Percentiles rank a stretch among this genome's conserved stretches.
These are phyloP conservation scores for Orbilia oligospora DNA, from an alignment of 2,329 filamentous ascomycete species.

Conservation along the genomic window DNA sequence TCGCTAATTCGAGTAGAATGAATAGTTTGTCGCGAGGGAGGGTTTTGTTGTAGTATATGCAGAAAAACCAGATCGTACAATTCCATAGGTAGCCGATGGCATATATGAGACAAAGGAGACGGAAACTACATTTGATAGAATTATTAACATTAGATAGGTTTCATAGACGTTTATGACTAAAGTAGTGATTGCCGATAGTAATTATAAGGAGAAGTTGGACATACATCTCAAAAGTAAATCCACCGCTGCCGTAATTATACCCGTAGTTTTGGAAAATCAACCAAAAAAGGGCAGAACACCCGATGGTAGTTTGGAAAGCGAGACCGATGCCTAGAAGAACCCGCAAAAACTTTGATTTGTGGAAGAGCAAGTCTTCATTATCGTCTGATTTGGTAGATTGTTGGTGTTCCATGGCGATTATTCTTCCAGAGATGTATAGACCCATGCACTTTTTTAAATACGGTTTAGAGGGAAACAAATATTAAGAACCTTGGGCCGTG, in stretches of 20 bases:
- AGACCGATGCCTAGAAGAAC: constrained; percentile 18
- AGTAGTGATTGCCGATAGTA: too few species aligned
- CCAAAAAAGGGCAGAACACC: not conserved
- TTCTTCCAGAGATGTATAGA: constrained; percentile 33
- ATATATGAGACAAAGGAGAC: constrained; percentile 9
- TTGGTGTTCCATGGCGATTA: constrained; percentile 45
- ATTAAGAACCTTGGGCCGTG: not conserved
- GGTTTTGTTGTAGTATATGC: constrained; percentile 50
- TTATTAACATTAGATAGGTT: too few species aligned
- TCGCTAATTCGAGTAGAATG: constrained; percentile 18
- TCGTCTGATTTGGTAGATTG: not conserved
- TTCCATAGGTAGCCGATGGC: constrained; percentile 23
- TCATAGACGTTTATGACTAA: too few species aligned
- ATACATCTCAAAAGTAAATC: constrained; percentile 35
- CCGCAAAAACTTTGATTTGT: constrained; percentile 12
- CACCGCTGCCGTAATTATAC: not conserved
- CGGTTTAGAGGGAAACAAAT: not conserved
- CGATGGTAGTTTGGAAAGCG: constrained; percentile 13
- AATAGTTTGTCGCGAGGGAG: constrained; percentile 32
- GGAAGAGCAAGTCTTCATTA: constrained; percentile 27
- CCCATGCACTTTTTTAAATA: constrained; percentile 25
- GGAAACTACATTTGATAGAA: constrained; percentile 1
- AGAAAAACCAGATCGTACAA: constrained; percentile 37
- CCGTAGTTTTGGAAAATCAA: not conserved
- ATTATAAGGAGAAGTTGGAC: not conserved